A percentile compares a stretch with the other conserved stretches of the same genome.
These are phyloP conservation scores for Melaleuca alternifolia DNA, from an alignment of 345 rosid genomes.

Conservation along the genomic window DNA sequence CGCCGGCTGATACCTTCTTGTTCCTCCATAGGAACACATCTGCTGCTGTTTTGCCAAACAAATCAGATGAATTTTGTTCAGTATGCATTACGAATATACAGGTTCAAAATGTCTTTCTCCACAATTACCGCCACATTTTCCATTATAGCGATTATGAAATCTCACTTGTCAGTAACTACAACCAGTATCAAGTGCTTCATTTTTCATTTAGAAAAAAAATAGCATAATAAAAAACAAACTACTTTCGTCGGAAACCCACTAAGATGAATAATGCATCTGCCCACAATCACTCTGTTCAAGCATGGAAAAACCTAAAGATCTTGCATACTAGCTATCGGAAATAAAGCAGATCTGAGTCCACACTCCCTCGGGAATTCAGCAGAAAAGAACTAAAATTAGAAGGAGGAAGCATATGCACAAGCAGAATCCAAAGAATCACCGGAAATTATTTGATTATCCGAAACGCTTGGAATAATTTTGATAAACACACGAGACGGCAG, in stretches of 20 bases:
- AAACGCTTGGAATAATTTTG: not conserved
- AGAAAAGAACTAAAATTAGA: not conserved
- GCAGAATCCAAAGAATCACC: not conserved
- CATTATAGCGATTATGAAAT: not conserved
- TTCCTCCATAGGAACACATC: slow-evolving; percentile 43
- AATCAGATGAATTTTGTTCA: not conserved
- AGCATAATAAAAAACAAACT: not conserved
- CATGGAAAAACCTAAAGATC: not conserved
- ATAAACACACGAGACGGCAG: not conserved
- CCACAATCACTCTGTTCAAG: not conserved
- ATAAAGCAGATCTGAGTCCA: not conserved
- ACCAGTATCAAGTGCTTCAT: not conserved
- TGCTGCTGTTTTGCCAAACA: slow-evolving; percentile 17
- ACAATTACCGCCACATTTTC: not conserved
- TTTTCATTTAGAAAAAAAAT: not conserved
- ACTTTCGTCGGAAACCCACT: not conserved
- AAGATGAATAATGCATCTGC: not conserved
- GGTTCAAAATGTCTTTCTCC: not conserved
- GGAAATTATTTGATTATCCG: not conserved
- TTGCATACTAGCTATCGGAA: not conserved
- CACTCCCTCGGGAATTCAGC: not conserved
- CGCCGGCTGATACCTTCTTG: slow-evolving; percentile 34
- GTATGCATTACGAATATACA: not conserved
- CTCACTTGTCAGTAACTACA: not conserved
- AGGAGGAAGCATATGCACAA: not conserved